Percentiles rank a stretch among this genome's conserved stretches.
These are phyloP conservation scores for Saccharomycopsis javanensis DNA, from an alignment of 805 yeast species.

Conservation along the genomic window DNA sequence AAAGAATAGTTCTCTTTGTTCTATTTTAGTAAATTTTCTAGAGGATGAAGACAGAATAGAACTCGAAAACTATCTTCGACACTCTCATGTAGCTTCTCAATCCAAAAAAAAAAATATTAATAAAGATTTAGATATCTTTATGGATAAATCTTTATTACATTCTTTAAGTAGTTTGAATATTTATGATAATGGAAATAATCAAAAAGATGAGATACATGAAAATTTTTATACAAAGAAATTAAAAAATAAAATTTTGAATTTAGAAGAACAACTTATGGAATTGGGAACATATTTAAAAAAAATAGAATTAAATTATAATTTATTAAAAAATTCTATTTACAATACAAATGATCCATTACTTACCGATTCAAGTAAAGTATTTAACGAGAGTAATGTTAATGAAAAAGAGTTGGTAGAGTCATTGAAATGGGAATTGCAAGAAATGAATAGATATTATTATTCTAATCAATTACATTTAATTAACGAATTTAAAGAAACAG, in stretches of 20 bases:
- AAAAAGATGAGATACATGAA: neutral
- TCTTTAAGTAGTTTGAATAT: neutral
- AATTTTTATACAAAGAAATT: neutral
- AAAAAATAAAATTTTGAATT: neutral
- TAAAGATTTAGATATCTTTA: neutral
- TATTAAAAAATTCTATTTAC: neutral
- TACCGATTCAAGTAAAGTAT: neutral
- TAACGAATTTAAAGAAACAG: neutral
- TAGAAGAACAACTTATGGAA: neutral
- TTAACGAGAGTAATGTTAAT: neutral
- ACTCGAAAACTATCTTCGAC: neutral
- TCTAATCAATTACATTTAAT: neutral
- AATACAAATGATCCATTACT: neutral
- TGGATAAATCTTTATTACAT: neutral
- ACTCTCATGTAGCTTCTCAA: neutral
- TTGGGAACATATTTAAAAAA: neutral
- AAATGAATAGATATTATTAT: neutral
- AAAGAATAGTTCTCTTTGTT: neutral
- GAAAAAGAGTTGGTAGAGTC: neutral
- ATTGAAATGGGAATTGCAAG: neutral
- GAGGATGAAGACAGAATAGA: neutral
- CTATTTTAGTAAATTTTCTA: neutral
- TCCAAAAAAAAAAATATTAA: neutral
- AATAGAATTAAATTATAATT: neutral
- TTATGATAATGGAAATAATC: neutral